Conservation (phyloP, 1,284 basidiomycete species). For the Microbotryum silenes-acaulis region DNA sequence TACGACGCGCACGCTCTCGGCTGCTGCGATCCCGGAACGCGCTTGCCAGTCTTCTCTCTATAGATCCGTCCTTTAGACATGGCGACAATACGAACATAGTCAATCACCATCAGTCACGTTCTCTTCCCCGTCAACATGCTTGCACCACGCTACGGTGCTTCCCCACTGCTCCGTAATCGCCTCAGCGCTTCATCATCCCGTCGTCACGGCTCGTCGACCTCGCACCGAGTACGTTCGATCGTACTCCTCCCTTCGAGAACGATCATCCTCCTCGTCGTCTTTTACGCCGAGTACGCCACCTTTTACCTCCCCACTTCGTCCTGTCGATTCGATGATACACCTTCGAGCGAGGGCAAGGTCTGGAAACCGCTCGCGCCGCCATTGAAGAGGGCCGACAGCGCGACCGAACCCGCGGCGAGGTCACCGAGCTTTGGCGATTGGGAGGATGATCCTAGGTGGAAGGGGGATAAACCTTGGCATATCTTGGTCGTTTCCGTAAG, state of each 20-base stretch:
- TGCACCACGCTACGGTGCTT: not conserved
- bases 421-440: not conserved
- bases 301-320: conserved; percentile 8
- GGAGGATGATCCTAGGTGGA: not conserved
- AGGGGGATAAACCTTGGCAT: conserved; percentile 47
- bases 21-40: no score
- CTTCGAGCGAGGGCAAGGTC: conserved; percentile 4
- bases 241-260: conserved; percentile 2
- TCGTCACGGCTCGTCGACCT: not conserved
- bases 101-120: no score
- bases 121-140: no score
- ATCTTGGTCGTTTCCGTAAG: conserved; percentile 52
- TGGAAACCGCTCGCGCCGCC: conserved; percentile 1
- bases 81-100: no score
- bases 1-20: no score
- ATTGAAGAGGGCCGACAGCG: no score
- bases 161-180: conserved; percentile 1
- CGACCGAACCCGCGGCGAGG: no score
- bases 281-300: conserved; percentile 13
- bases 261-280: conserved; percentile 19
- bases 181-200: conserved; percentile 2
- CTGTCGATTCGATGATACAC: conserved; percentile 16
- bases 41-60: no score
- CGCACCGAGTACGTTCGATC: not conserved
- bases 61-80: no score